Conservation (phyloP, 768 basidiomycete species). For the Neoboletus magnificus region DNA sequence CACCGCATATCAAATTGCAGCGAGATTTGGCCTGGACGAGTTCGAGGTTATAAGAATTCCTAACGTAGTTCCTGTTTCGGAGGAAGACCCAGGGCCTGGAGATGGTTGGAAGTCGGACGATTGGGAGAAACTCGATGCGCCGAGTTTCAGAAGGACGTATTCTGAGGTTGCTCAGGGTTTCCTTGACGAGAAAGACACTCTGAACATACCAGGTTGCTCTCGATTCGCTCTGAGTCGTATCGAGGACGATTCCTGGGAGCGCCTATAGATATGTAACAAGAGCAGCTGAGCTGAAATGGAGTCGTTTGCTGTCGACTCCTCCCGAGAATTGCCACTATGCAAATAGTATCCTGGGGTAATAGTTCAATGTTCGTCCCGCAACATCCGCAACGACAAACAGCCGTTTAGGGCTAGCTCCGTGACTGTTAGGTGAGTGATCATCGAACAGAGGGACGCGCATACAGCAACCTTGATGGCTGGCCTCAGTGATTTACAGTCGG, state of each 20-base stretch:
- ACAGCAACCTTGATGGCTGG: no score
- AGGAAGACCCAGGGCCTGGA: conserved; percentile 3
- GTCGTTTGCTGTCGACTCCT: not conserved
- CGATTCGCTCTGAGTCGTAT: no score
- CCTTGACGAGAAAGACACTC: not conserved
- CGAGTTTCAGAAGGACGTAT: conserved; percentile 16
- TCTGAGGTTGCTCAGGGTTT: conserved; percentile 21
- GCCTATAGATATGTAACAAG: conserved; percentile 3
- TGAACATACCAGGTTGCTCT: not conserved
- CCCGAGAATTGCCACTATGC: not conserved
- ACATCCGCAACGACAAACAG: not conserved
- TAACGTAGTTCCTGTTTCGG: conserved; percentile 15
- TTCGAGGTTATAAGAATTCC: conserved; percentile 26
- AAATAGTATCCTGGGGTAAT: not conserved
- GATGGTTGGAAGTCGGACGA: conserved; percentile 6
- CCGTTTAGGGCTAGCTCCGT: not conserved
- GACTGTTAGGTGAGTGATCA: not conserved
- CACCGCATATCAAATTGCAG: conserved; percentile 4
- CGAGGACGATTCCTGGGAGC: conserved; percentile 17
- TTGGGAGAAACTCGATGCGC: conserved; percentile 26
- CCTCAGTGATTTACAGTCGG: no score
- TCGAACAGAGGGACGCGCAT: not conserved
- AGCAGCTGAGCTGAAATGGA: not conserved
- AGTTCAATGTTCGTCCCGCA: not conserved
- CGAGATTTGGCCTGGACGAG: conserved; percentile 6